Conservation (phyloP, 192 early-diverging fungal genomes). For the Rhizophagus prolifer region DNA sequence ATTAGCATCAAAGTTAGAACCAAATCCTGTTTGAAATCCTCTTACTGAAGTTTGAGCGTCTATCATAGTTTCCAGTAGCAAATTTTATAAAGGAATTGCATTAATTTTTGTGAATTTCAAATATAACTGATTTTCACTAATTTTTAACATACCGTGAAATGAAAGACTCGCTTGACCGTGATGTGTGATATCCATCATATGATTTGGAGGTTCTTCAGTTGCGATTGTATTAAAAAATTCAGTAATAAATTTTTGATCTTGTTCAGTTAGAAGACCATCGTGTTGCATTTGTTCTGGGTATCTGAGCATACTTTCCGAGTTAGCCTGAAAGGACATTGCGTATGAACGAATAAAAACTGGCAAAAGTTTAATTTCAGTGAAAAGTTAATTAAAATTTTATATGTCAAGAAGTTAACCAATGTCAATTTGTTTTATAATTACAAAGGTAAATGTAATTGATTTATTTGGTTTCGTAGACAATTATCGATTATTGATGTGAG, state of each 20-base stretch:
- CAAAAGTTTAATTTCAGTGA: background rate
- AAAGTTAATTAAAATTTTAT: background rate
- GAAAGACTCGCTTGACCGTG: background rate
- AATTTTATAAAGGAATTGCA: background rate
- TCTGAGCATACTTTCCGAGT: conserved; percentile 14
- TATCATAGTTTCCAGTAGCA: background rate
- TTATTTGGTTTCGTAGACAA: background rate
- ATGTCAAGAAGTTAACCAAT: background rate
- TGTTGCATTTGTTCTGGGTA: conserved; percentile 28
- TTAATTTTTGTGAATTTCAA: background rate
- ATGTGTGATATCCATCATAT: conserved; percentile 20
- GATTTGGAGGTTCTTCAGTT: conserved; percentile 18
- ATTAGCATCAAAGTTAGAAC: conserved; percentile 3
- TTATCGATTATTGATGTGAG: background rate
- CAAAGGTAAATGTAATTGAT: background rate
- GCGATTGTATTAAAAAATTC: conserved; percentile 19
- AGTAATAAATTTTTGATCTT: conserved; percentile 24
- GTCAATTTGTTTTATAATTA: background rate
- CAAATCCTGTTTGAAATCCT: conserved; percentile 16
- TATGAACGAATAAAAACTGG: background rate
- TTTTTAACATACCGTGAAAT: conserved; percentile 14
- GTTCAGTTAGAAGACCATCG: conserved; percentile 17
- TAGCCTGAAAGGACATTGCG: conserved; percentile 21
- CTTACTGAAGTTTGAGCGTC: conserved; percentile 7
- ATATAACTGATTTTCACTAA: background rate